Evolutionary conservation across 108 stramenopile species (phyloP).

Genomic region (Aurantiochytrium sp.): DNA sequence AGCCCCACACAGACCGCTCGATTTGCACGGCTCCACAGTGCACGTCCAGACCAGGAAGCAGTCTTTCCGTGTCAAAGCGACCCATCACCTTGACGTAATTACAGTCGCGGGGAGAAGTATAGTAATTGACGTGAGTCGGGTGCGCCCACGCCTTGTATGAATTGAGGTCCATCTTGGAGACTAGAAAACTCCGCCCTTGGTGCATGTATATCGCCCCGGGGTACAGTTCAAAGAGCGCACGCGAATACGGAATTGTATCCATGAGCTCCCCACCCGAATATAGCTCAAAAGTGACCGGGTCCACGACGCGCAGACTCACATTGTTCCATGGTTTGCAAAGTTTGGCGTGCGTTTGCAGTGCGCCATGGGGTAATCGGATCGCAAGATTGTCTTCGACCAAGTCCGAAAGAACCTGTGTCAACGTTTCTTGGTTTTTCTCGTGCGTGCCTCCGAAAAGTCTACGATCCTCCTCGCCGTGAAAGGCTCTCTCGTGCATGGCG

Average conservation of each 20-base stretch:
- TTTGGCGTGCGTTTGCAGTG: conserved; percentile 12
- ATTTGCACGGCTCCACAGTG: conserved; percentile 25
- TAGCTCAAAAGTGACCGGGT: conserved; percentile 66
- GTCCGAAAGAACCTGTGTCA: conserved; percentile 41
- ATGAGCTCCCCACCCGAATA: conserved; percentile 34
- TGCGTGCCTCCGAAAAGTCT: conserved; percentile 19
- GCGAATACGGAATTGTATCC: not conserved
- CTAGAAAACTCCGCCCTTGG: conserved; percentile 61
- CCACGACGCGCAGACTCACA: conserved; percentile 67
- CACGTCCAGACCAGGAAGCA: not conserved
- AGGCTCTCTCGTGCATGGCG: conserved; percentile 75
- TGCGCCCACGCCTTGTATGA: conserved; percentile 25
- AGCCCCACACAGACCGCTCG: conserved; percentile 24
- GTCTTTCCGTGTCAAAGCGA: not conserved
- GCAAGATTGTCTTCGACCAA: not conserved
- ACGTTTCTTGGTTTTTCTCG: conserved; percentile 20
- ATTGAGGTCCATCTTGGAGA: conserved; percentile 58
- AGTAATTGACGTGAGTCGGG: conserved; percentile 39
- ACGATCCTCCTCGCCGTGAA: conserved; percentile 24
- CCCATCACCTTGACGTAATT: conserved; percentile 43
- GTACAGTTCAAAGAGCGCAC: conserved; percentile 72
- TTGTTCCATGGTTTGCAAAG: conserved; percentile 59
- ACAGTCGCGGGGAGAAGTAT: conserved; percentile 39
- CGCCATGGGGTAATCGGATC: not conserved
- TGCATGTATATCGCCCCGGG: conserved; percentile 76